Conservation (phyloP, 1,139 yeast genomes). For the Magnusiomyces fungicola region DNA sequence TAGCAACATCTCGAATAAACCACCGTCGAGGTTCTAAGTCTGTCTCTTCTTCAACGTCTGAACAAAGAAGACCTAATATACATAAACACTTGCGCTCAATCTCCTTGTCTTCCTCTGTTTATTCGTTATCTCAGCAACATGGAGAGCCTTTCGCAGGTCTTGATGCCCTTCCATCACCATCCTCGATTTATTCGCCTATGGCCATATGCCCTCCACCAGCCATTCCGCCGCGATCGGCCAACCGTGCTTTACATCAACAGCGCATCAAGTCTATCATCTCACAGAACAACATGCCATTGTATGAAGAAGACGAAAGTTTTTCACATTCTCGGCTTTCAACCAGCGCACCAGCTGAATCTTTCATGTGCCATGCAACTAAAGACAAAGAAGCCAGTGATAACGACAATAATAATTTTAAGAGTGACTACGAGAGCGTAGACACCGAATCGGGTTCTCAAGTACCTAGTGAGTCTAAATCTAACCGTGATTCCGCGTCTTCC, state of each 20-base stretch:
- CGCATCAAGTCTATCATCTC: conserved; percentile 1
- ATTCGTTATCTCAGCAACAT: no score
- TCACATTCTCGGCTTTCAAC: background rate
- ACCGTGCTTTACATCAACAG: background rate
- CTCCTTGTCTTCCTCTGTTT: no score
- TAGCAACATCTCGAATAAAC: no score
- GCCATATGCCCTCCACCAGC: no score
- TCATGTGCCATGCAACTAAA: background rate
- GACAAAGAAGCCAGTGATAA: background rate
- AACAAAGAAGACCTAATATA: no score
- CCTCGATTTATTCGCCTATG: no score
- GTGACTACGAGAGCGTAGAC: background rate
- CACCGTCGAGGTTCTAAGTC: no score
- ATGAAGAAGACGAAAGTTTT: background rate
- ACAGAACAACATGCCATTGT: background rate
- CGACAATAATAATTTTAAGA: background rate
- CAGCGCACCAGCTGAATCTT: no score
- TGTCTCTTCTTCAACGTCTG: no score
- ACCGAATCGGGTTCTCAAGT: background rate
- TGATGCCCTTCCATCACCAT: no score
- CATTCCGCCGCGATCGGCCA: conserved; percentile 4
- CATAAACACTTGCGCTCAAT: no score
- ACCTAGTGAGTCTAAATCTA: background rate
- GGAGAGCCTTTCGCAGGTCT: no score
- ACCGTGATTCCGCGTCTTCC: background rate